These are phyloP conservation scores for Boletus putidus DNA, from an alignment of 1,284 basidiomycete genomes.

Conservation along the genomic window DNA sequence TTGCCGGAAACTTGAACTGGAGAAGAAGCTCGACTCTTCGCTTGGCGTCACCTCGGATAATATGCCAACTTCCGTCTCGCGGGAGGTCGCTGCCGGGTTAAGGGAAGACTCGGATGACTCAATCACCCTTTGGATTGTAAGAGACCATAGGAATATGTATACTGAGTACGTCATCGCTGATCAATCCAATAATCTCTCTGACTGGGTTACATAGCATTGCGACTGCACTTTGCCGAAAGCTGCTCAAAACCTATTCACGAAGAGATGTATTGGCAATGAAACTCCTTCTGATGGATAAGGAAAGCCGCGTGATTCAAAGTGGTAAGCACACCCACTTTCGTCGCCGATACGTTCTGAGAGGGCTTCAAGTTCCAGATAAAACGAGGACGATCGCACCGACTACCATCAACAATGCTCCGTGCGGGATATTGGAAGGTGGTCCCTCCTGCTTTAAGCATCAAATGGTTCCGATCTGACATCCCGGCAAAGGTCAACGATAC, in stretches of 20 bases:
- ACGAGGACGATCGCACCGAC: no score
- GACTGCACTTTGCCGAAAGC: background rate
- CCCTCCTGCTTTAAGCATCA: no score
- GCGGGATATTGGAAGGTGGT: no score
- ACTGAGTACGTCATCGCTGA: background rate
- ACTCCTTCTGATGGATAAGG: background rate
- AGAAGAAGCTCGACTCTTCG: background rate
- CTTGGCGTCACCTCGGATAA: background rate
- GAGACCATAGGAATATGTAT: background rate
- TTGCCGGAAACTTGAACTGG: background rate
- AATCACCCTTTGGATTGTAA: background rate
- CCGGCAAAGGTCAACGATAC: no score
- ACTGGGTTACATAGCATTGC: background rate
- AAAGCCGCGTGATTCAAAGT: background rate
- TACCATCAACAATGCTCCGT: no score
- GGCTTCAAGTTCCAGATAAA: background rate
- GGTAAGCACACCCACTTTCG: background rate
- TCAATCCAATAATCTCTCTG: background rate
- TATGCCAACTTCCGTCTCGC: background rate
- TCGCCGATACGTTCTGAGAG: background rate
- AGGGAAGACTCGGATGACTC: background rate
- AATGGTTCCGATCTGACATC: no score
- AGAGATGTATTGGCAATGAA: background rate
- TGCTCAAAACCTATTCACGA: background rate
- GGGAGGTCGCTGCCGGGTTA: background rate